phyloP scores from a whole-genome alignment of 495 filamentous ascomycete genomes.

The Penicillium bovifimosum region DNA sequence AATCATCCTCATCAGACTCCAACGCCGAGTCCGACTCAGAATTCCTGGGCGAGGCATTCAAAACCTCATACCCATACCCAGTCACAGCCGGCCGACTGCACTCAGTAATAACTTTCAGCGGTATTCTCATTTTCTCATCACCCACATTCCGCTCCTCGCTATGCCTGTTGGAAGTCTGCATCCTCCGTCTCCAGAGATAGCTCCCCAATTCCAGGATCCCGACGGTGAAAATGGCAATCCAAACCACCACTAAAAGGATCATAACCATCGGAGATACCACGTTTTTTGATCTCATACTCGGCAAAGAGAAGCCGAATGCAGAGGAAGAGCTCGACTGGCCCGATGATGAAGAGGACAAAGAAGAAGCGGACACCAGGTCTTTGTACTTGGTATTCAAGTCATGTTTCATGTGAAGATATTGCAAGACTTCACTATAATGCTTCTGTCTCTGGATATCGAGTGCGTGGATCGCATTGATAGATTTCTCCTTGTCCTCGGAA shows the following conservation, averaged over 20 bases:
- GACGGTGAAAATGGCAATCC: conserved; percentile 25
- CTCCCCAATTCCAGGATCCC: conserved; percentile 22
- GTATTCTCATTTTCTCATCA: conserved; percentile 8
- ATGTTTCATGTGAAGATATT: not conserved
- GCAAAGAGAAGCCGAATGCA: conserved; percentile 13
- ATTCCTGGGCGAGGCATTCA: not conserved
- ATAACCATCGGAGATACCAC: conserved; percentile 14
- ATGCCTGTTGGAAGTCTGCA: not conserved
- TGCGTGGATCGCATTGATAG: not conserved
- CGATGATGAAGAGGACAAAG: not conserved
- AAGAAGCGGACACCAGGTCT: not conserved
- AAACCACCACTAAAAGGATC: conserved; percentile 21
- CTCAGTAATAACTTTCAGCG: conserved; percentile 1
- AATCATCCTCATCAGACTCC: conserved; percentile 14
- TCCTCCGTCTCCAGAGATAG: conserved; percentile 15
- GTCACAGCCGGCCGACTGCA: not conserved
- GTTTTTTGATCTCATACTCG: conserved; percentile 10
- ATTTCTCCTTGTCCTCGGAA: not conserved
- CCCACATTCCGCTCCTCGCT: not conserved
- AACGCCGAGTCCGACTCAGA: conserved; percentile 7
- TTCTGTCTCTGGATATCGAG: not conserved
- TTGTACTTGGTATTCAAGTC: not conserved
- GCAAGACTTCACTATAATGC: conserved; percentile 14
- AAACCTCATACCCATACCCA: not conserved
- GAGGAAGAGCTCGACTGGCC: conserved; percentile 10